Evolutionary conservation across 345 rosid species (phyloP).

Genomic region (Gossypium turneri): DNA sequence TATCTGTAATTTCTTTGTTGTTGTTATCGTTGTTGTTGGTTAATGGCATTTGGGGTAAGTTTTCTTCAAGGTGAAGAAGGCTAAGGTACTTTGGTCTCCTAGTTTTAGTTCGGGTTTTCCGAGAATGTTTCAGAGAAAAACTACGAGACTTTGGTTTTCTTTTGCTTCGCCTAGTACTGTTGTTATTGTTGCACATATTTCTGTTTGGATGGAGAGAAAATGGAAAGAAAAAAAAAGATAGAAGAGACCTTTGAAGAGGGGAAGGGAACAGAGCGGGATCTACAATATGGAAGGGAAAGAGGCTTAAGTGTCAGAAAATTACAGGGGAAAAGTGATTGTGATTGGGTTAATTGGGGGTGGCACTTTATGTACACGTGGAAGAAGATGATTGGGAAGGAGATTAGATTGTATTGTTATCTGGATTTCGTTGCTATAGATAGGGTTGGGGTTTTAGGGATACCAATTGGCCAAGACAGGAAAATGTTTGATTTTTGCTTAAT

Average conservation of each 20-base stretch:
- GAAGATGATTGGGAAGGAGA: conserved; percentile 24
- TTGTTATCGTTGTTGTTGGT: neutral
- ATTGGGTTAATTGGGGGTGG: neutral
- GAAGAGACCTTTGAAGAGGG: neutral
- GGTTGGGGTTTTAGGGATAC: neutral
- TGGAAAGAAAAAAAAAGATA: neutral
- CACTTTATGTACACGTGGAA: conserved; percentile 39
- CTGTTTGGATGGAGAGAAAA: neutral
- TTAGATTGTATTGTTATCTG: conserved; percentile 51
- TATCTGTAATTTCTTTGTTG: neutral
- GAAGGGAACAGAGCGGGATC: neutral
- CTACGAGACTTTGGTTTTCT: conserved; percentile 17
- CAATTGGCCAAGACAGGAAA: neutral
- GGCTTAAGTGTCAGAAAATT: conserved; percentile 10
- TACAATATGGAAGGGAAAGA: neutral
- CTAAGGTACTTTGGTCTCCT: conserved; percentile 69
- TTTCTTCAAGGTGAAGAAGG: conserved; percentile 30
- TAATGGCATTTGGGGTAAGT: neutral
- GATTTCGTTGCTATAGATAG: conserved; percentile 36
- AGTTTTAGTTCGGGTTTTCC: conserved; percentile 50
- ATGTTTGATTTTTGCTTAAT: neutral
- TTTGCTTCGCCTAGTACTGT: conserved; percentile 15
- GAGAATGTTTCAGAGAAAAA: conserved; percentile 27
- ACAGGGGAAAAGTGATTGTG: conserved; percentile 19
- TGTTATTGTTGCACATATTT: conserved; percentile 11